Conservation (phyloP, 2,329 filamentous ascomycete species). For the Arthrocladium fulminans region DNA sequence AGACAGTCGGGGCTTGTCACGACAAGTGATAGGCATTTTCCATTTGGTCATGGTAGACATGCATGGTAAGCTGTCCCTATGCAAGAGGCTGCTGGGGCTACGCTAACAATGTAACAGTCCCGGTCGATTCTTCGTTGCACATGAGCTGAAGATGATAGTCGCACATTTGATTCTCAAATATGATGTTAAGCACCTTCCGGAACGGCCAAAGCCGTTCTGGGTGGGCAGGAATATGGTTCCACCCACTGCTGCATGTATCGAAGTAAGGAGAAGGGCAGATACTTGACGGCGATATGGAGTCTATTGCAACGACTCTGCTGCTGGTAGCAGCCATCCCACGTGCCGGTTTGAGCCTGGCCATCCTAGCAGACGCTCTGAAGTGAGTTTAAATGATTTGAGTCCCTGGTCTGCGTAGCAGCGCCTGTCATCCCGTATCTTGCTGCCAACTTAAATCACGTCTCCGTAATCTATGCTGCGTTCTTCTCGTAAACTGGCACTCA, state of each 20-base stretch:
- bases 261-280: slow-evolving; percentile 1
- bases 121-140: slow-evolving; percentile 27
- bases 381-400: too few relatives aligned
- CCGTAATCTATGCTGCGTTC: too few relatives aligned
- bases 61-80: slow-evolving; percentile 17
- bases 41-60: slow-evolving; percentile 32
- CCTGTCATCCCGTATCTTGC: too few relatives aligned
- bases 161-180: slow-evolving; percentile 24
- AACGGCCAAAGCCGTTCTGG: neutral
- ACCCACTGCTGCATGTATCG: neutral
- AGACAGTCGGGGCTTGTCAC: slow-evolving; percentile 20
- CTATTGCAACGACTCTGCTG: too few relatives aligned
- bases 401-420: too few relatives aligned
- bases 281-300: neutral
- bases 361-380: too few relatives aligned
- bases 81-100: neutral
- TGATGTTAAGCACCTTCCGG: slow-evolving; percentile 14
- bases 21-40: slow-evolving; percentile 25
- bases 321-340: too few relatives aligned
- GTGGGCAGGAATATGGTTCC: slow-evolving; percentile 1
- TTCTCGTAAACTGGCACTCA: too few relatives aligned
- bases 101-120: slow-evolving; percentile 19
- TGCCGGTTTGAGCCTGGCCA: too few relatives aligned
- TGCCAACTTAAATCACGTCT: too few relatives aligned
- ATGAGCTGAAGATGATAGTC: slow-evolving; percentile 27